Conservation (phyloP, 495 filamentous ascomycete species). For the Hamigera avellanea region DNA sequence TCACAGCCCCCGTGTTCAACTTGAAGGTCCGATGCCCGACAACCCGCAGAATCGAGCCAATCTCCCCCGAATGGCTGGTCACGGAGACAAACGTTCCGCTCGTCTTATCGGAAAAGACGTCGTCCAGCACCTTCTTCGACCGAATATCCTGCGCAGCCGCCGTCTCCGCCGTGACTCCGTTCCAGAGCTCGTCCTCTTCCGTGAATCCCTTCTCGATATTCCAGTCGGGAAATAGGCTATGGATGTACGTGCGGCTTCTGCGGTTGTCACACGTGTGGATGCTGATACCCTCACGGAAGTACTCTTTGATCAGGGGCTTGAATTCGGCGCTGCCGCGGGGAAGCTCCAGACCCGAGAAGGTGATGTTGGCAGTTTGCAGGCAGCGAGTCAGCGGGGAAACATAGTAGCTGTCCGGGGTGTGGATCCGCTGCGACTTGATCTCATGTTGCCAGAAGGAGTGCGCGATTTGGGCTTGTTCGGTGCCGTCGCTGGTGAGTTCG, state of each 20-base stretch:
- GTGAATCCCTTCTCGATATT: slow-evolving; percentile 50
- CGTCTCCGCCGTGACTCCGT: slow-evolving; percentile 41
- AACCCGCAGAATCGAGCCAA: slow-evolving; percentile 43
- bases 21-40: slow-evolving; percentile 50
- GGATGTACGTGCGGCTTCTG: slow-evolving; percentile 44
- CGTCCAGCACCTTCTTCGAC: slow-evolving; percentile 43
- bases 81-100: slow-evolving; percentile 43
- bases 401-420: slow-evolving; percentile 54
- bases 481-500: slow-evolving; percentile 47
- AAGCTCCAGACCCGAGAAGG: slow-evolving; percentile 44
- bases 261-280: slow-evolving; percentile 75
- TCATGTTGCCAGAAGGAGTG: slow-evolving; percentile 52
- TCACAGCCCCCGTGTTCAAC: slow-evolving; percentile 55
- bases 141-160: slow-evolving; percentile 42
- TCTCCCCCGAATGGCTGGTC: slow-evolving; percentile 60
- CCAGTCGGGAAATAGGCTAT: slow-evolving; percentile 43
- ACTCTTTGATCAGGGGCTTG: slow-evolving; percentile 54
- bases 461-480: slow-evolving; percentile 47
- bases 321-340: slow-evolving; percentile 36
- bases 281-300: slow-evolving; percentile 59
- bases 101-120: slow-evolving; percentile 42
- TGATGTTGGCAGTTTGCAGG: slow-evolving; percentile 49
- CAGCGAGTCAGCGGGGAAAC: slow-evolving; percentile 58
- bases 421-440: slow-evolving; percentile 42
- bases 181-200: slow-evolving; percentile 52